Conservation (phyloP, 768 basidiomycete species). For the Lentinula boryana region DNA sequence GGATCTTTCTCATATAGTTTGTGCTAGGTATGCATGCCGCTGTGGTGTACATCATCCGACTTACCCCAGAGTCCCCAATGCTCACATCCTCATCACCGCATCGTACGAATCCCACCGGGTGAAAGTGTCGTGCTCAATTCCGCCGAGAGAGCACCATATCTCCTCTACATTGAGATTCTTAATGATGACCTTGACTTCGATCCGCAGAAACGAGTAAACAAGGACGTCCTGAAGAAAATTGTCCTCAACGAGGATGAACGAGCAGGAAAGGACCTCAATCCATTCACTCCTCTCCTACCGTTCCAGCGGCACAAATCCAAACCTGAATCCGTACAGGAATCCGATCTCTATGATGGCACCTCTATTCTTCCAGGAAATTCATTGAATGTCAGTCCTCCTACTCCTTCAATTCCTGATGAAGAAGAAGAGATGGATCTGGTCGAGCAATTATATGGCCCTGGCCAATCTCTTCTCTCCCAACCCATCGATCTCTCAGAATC, state of each 20-base stretch:
- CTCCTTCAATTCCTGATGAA: slow-evolving; percentile 16
- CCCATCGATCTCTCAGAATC: slow-evolving; percentile 79
- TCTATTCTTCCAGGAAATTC: slow-evolving; percentile 15
- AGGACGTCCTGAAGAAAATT: slow-evolving; percentile 77
- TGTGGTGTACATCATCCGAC: slow-evolving; percentile 82
- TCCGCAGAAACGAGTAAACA: slow-evolving; percentile 75
- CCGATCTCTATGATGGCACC: slow-evolving; percentile 24
- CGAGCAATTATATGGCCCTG: slow-evolving; percentile 87
- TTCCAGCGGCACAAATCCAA: slow-evolving; percentile 13
- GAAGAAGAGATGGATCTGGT: slow-evolving; percentile 95
- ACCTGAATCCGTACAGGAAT: slow-evolving; percentile 17
- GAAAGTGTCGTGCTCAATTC: slow-evolving; percentile 98
- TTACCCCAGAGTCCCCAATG: slow-evolving; percentile 28
- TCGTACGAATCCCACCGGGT: slow-evolving; percentile 95
- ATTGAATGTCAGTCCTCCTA: slow-evolving; percentile 14
- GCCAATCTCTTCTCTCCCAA: slow-evolving; percentile 63
- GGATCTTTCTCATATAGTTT: background rate
- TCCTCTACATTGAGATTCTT: slow-evolving; percentile 88
- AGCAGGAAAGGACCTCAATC: slow-evolving; percentile 49
- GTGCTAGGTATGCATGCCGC: slow-evolving; percentile 73
- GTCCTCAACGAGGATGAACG: slow-evolving; percentile 59
- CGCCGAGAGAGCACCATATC: slow-evolving; percentile 91
- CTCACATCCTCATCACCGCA: slow-evolving; percentile 79
- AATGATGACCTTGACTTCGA: slow-evolving; percentile 91
- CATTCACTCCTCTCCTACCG: slow-evolving; percentile 26